These are phyloP conservation scores for Asterochloris sp. DNA, from an alignment of 139 green algal species.

Conservation along the genomic window DNA sequence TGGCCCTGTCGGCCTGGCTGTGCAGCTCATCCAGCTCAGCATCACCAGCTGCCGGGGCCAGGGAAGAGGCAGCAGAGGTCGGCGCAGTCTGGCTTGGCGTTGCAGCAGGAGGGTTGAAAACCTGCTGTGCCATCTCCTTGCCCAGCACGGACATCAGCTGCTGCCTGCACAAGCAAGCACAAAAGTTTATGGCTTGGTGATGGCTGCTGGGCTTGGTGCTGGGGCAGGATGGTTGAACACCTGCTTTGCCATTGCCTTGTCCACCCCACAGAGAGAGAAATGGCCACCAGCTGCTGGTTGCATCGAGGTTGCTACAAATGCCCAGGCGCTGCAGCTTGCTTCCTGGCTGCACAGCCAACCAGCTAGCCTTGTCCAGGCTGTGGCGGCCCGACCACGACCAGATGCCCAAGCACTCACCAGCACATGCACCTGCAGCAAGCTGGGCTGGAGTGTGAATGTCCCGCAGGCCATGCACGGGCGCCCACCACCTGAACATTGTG, in stretches of 20 bases:
- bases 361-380: too few species aligned
- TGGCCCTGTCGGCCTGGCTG: neutral
- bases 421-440: too few species aligned
- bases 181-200: neutral
- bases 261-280: neutral
- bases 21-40: neutral
- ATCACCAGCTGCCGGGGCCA: conserved; percentile 1
- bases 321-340: neutral
- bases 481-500: too few species aligned
- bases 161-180: neutral
- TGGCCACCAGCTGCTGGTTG: neutral
- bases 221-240: neutral
- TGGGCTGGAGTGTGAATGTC: too few species aligned
- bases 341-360: neutral
- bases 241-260: neutral
- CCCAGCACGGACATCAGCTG: conserved; percentile 3
- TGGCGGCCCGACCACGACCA: too few species aligned
- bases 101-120: neutral
- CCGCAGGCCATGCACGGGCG: too few species aligned
- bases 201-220: neutral
- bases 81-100: neutral
- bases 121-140: neutral
- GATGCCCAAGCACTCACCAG: too few species aligned
- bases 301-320: neutral
- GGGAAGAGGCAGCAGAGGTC: neutral